These are phyloP conservation scores for Chytriomyces sp. DNA, from an alignment of 192 early-diverging fungal species.

Conservation along the genomic window DNA sequence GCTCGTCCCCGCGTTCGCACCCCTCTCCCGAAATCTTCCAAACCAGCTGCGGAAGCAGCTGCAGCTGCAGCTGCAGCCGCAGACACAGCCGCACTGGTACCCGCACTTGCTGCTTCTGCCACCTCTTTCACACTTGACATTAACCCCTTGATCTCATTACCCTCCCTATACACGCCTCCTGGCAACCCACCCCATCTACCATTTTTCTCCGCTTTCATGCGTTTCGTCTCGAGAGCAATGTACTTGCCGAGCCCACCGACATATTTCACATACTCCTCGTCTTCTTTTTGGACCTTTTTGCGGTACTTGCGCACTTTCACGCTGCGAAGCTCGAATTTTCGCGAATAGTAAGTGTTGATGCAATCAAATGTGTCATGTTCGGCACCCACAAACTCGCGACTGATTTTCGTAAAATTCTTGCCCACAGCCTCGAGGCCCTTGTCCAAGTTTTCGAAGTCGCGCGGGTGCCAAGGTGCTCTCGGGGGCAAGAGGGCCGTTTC, in stretches of 20 bases:
- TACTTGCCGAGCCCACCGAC: conserved; percentile 24
- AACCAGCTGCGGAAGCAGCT: not conserved
- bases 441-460: conserved; percentile 25
- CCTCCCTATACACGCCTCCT: not conserved
- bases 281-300: conserved; percentile 24
- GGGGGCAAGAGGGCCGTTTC: conserved; percentile 10
- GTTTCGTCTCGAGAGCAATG: conserved; percentile 16
- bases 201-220: conserved; percentile 24
- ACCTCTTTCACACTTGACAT: conserved; percentile 12
- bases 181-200: not conserved
- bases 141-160: conserved; percentile 8
- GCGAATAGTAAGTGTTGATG: conserved; percentile 28
- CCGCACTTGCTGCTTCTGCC: not conserved
- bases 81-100: not conserved
- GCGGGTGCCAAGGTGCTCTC: conserved; percentile 7
- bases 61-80: not conserved
- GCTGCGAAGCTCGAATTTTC: conserved; percentile 23
- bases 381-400: conserved; percentile 19
- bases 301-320: conserved; percentile 24
- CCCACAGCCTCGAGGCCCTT: conserved; percentile 29
- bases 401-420: conserved; percentile 28
- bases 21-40: not conserved
- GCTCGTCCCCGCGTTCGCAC: not conserved
- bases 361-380: conserved; percentile 10
- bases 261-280: conserved; percentile 33